Percentiles rank a stretch among this genome's conserved stretches.
These are phyloP conservation scores for Fistulinella prunicolor DNA, from an alignment of 768 basidiomycete genomes.

Conservation along the genomic window DNA sequence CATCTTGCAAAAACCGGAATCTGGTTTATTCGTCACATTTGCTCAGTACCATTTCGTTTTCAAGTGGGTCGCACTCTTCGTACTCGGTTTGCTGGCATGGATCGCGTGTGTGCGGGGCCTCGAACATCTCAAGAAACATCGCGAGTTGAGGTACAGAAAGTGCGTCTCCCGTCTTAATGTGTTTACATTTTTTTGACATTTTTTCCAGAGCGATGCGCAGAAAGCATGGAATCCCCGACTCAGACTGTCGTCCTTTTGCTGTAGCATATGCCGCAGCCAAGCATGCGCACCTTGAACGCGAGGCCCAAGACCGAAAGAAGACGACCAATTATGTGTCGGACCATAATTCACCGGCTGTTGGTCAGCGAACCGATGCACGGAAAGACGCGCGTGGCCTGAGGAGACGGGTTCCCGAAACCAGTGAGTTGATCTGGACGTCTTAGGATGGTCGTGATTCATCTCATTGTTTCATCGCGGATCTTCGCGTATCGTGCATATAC, in stretches of 20 bases:
- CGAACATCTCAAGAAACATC: conserved; percentile 51
- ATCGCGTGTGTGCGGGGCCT: conserved; percentile 37
- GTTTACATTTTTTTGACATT: conserved; percentile 12
- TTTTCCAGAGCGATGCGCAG: conserved; percentile 62
- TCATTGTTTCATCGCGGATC: conserved; percentile 26
- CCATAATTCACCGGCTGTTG: conserved; percentile 22
- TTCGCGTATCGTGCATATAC: conserved; percentile 13
- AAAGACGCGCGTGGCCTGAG: conserved; percentile 38
- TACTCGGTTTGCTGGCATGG: conserved; percentile 34
- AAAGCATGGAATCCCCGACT: conserved; percentile 80
- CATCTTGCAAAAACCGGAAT: conserved; percentile 38
- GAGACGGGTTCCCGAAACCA: conserved; percentile 46
- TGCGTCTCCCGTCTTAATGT: conserved; percentile 32
- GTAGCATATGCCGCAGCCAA: conserved; percentile 79
- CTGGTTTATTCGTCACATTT: conserved; percentile 29
- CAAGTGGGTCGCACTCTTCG: conserved; percentile 37
- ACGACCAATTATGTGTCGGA: conserved; percentile 24
- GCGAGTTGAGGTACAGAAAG: conserved; percentile 65
- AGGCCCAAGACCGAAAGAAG: conserved; percentile 41
- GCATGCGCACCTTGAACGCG: conserved; percentile 51
- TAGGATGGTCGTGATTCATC: conserved; percentile 20
- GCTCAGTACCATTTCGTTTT: conserved; percentile 37
- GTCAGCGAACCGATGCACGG: conserved; percentile 31
- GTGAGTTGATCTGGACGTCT: conserved; percentile 35
- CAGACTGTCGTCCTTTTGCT: conserved; percentile 79